These are phyloP conservation scores for Globisporangium cederbergense DNA, from an alignment of 352 stramenopile species.

Conservation along the genomic window DNA sequence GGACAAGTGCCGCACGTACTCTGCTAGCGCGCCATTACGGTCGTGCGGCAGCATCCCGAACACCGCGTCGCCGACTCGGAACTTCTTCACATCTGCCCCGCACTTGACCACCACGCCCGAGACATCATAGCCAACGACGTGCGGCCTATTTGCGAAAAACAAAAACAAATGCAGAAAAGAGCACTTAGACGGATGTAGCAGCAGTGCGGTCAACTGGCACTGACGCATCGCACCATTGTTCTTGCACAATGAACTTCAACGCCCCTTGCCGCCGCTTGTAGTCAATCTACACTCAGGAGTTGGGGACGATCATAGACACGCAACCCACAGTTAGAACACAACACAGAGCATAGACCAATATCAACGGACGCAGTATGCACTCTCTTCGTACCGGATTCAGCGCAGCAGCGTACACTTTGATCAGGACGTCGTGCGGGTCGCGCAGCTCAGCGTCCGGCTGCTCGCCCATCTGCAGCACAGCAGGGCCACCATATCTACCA, in stretches of 20 bases:
- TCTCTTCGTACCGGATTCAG: constrained; percentile 51
- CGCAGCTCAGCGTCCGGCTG: constrained; percentile 46
- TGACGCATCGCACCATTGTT: constrained; percentile 25
- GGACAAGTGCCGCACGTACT: constrained; percentile 29
- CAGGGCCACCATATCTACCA: constrained; percentile 52
- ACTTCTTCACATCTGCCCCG: constrained; percentile 53
- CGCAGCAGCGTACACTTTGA: constrained; percentile 57
- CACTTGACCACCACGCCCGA: constrained; percentile 56
- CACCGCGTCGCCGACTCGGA: constrained; percentile 57
- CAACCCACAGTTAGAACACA: not conserved
- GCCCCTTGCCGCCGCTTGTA: constrained; percentile 77
- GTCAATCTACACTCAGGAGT: constrained; percentile 45
- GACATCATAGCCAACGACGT: constrained; percentile 71
- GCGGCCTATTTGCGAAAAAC: constrained; percentile 33
- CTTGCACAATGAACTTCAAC: constrained; percentile 54
- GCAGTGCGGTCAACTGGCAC: no score
- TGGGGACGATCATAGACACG: no score
- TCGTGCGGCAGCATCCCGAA: constrained; percentile 72
- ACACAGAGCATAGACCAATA: not conserved
- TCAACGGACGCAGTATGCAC: not conserved
- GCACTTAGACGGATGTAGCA: not conserved
- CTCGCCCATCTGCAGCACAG: constrained; percentile 56
- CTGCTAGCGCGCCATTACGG: constrained; percentile 57
- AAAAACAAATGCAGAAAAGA: not conserved
- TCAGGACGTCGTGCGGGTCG: constrained; percentile 50